These are phyloP conservation scores for Camellia japonica DNA, from an alignment of 148 eudicot species.

Conservation along the genomic window DNA sequence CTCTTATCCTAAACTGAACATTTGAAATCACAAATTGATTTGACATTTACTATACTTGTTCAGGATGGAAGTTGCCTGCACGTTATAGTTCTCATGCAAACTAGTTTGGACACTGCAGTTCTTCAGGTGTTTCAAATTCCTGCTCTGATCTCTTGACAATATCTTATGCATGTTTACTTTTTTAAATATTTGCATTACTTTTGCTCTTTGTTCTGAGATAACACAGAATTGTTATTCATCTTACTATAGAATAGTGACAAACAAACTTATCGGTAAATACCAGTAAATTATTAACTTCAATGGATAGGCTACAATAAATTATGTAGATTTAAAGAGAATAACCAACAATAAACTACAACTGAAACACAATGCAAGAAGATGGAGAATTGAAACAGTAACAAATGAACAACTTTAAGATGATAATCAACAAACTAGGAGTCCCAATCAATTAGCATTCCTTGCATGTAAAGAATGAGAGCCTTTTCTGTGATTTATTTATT, in stretches of 20 bases:
- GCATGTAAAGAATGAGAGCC: too few species aligned
- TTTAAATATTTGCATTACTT: neutral
- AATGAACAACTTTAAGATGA: too few species aligned
- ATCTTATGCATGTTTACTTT: neutral
- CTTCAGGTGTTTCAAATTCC: slow-evolving; percentile 61
- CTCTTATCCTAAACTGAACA: slow-evolving; percentile 12
- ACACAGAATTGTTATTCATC: neutral
- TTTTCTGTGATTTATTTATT: too few species aligned
- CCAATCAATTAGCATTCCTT: too few species aligned
- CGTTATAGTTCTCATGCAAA: slow-evolving; percentile 66
- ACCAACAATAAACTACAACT: too few species aligned
- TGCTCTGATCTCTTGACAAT: slow-evolving; percentile 12
- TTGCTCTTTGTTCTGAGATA: neutral
- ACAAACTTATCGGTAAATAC: neutral
- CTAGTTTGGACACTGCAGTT: slow-evolving; percentile 52
- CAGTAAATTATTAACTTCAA: too few species aligned
- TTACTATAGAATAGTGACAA: neutral
- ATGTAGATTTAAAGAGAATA: too few species aligned
- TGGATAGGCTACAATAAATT: too few species aligned
- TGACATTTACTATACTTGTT: slow-evolving; percentile 17
- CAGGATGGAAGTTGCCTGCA: slow-evolving; percentile 73
- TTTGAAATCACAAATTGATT: slow-evolving; percentile 14
- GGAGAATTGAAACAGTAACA: too few species aligned
- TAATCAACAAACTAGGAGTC: too few species aligned
- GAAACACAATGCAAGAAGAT: too few species aligned